These are phyloP conservation scores for Phragmites australis DNA, from an alignment of 176 grass and related monocot species.

Conservation along the genomic window DNA sequence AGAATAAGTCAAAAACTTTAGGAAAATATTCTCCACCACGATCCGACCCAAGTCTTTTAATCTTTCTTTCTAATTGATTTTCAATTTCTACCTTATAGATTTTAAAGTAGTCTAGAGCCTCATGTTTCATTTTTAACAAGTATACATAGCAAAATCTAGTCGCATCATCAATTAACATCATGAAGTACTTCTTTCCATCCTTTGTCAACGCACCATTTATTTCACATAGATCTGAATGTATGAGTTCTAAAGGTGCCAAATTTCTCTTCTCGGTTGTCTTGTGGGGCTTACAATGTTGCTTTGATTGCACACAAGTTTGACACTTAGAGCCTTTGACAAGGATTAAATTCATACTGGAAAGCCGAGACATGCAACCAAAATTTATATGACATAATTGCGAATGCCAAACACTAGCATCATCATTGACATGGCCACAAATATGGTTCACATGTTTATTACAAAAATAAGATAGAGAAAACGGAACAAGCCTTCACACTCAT, in stretches of 20 bases:
- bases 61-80: neutral
- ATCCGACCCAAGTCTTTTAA: neutral
- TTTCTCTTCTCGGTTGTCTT: neutral
- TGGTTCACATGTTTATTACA: neutral
- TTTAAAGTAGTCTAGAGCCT: neutral
- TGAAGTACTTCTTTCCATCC: neutral
- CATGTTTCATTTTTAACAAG: neutral
- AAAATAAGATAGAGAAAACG: neutral
- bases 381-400: neutral
- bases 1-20: neutral
- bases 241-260: neutral
- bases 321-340: neutral
- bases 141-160: neutral
- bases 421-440: too few relatives aligned
- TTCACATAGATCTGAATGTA: neutral
- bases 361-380: neutral
- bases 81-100: neutral
- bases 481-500: neutral
- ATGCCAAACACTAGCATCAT: too few relatives aligned
- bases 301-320: neutral
- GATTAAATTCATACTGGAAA: neutral
- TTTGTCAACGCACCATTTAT: neutral
- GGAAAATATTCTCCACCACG: neutral
- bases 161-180: neutral
- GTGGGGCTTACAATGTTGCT: neutral